Evolutionary conservation across 2,329 filamentous ascomycete genomes (phyloP).

Genomic region (Apiospora saccharicola): DNA sequence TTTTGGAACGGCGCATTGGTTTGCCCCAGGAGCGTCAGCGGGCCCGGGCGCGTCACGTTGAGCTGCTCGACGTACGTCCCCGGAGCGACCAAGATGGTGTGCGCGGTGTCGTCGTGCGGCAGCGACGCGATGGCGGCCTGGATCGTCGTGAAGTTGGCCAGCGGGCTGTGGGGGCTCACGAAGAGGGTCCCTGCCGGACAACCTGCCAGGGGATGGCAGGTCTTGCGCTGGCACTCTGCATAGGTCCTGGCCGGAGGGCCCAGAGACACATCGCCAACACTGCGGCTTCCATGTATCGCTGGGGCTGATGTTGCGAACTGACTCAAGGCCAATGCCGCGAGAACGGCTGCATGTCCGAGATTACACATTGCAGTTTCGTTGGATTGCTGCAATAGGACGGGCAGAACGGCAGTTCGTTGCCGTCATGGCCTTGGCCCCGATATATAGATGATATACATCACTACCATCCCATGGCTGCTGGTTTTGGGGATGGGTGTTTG

Average conservation of each 20-base stretch:
- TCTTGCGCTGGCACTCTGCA: slow-evolving; percentile 42
- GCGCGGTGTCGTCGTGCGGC: slow-evolving; percentile 49
- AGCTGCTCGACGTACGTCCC: slow-evolving; percentile 70
- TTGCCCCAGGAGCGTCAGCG: slow-evolving; percentile 68
- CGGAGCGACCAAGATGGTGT: slow-evolving; percentile 65
- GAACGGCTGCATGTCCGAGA: neutral
- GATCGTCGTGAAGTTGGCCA: slow-evolving; percentile 48
- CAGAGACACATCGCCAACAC: neutral
- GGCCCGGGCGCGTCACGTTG: slow-evolving; percentile 68
- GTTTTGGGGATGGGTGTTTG: neutral
- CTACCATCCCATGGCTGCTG: neutral
- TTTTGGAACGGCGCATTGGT: slow-evolving; percentile 40
- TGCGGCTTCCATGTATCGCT: neutral
- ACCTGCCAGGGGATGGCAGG: slow-evolving; percentile 43
- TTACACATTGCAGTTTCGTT: neutral
- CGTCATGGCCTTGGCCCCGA: neutral
- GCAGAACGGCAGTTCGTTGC: neutral
- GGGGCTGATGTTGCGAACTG: neutral
- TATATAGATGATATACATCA: neutral
- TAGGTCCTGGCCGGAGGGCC: slow-evolving; percentile 25
- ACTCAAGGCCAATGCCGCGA: neutral
- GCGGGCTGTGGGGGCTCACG: slow-evolving; percentile 44
- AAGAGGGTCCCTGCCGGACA: slow-evolving; percentile 51
- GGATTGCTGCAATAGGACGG: neutral
- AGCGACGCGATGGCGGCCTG: slow-evolving; percentile 51